phyloP scores from a whole-genome alignment of 225 moss, liverwort and hornwort genomes.

The Physcomitrellopsis africana region DNA sequence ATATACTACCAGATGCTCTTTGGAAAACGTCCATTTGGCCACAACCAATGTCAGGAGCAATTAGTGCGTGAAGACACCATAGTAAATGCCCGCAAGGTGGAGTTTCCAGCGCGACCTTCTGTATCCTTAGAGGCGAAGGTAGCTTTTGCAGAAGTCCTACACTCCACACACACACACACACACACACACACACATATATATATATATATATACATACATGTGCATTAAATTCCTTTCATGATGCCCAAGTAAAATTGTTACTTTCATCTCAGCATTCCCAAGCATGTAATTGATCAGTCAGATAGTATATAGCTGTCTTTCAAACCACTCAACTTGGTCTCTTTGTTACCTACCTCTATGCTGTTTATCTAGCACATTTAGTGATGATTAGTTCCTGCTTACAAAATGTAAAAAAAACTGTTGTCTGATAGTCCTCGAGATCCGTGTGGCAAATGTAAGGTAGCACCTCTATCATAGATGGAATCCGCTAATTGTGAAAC shows the following conservation, averaged over 20 bases:
- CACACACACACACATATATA: too few relatives aligned
- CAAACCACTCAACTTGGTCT: background rate
- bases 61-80: constrained; percentile 95
- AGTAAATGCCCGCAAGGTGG: constrained; percentile 91
- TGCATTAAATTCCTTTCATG: too few relatives aligned
- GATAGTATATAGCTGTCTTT: background rate
- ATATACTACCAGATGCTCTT: constrained; percentile 96
- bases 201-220: too few relatives aligned
- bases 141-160: background rate
- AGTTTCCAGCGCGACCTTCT: constrained; percentile 83
- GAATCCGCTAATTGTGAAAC: constrained; percentile 21
- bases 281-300: background rate
- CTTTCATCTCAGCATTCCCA: constrained; percentile 1
- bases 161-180: too few relatives aligned
- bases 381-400: background rate
- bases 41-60: constrained; percentile 92
- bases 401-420: background rate
- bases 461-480: background rate
- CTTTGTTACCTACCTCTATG: background rate
- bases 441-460: background rate
- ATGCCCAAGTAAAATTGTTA: background rate
- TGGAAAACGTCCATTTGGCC: constrained; percentile 91
- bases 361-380: constrained; percentile 4
- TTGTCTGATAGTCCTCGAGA: constrained; percentile 8
- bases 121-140: constrained; percentile 94